Percentiles rank a stretch among this genome's conserved stretches.
Evolutionary conservation across 805 yeast genomes (phyloP).

Genomic region (Metschnikowia noctiluminum): DNA sequence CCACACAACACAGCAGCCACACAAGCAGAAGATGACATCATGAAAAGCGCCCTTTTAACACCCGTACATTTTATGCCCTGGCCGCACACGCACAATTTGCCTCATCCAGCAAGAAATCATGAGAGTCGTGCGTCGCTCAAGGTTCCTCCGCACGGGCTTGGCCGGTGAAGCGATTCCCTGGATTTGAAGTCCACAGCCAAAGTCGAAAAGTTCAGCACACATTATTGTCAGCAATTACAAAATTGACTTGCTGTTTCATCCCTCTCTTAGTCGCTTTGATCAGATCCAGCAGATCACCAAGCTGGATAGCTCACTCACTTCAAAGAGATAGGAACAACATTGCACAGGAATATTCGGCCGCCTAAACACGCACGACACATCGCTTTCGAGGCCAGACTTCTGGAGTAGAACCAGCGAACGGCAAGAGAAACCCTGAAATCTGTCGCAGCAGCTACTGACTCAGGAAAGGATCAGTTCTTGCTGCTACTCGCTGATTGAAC

Average conservation of each 20-base stretch:
- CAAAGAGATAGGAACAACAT: neutral
- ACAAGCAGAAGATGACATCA: no score
- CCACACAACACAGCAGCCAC: no score
- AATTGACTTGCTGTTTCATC: neutral
- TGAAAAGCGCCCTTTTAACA: neutral
- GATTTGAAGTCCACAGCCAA: neutral
- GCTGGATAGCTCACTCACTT: neutral
- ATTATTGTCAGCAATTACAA: neutral
- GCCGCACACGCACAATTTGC: neutral
- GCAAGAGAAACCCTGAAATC: no score
- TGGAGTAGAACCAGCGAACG: no score
- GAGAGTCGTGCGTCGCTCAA: constrained; percentile 7
- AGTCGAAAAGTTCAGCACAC: neutral
- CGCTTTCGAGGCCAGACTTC: no score
- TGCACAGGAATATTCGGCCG: no score
- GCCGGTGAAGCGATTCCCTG: constrained; percentile 4
- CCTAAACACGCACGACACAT: no score
- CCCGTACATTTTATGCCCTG: neutral
- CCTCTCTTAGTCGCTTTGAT: neutral
- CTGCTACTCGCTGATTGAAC: no score
- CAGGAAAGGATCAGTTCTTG: no score
- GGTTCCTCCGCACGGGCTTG: constrained; percentile 2
- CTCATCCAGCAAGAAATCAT: neutral
- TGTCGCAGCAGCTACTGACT: no score
- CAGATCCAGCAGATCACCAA: neutral